Base-by-base conservation (phyloP, 495 filamentous ascomycete species). In the Chaetomium cochliodes region DNA sequence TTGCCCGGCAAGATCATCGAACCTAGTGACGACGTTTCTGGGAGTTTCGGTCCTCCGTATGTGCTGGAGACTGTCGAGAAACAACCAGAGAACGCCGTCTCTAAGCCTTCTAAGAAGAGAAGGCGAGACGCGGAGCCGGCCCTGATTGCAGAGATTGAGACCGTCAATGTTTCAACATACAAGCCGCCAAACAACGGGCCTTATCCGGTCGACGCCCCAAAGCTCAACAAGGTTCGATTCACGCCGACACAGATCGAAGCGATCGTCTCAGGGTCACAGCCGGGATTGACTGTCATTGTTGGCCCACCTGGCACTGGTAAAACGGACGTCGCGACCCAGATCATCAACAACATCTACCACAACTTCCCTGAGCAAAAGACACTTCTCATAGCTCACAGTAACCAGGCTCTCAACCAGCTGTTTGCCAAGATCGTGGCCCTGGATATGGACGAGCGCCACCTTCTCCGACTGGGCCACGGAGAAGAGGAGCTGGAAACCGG, bases 341-440 rank as follows among this genome's bases (percentile, higher is more conserved):
- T 98, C 67, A 98, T 99, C 78, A 96, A 91, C 82, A 97, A 97
- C 72, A 90, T 99, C 59, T 99, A 98, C 74, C 96, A 97, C 79
- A 94, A 97, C 77, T 98, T 96, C 73, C 94, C 96, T 18, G 81
- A 84, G 28, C 92, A 99, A 73, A 88, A 92, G 50, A 99, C 93
- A 0, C 79, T 99, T 26, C 86, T 99, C 46, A 88, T 99, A 67
- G 96, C 94, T 13, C 94, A 98, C 76, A 97, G 92, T 76, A 99
- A 99, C 70, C 94, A 99, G 73, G 94, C 94, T 0, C 79, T 99
- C 55, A 98, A 99, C 71, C 96, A 99, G 73, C 84, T 99, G n/a
- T 99, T 99, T 76, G 90, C 96, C 66, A 99, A 98, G 78, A 98
- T 99, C 64, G 88, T 92, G 46, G 90, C 88, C 7, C 81, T 98